phyloP scores from a whole-genome alignment of 352 stramenopile genomes.

The Proteromonas lacertae region DNA sequence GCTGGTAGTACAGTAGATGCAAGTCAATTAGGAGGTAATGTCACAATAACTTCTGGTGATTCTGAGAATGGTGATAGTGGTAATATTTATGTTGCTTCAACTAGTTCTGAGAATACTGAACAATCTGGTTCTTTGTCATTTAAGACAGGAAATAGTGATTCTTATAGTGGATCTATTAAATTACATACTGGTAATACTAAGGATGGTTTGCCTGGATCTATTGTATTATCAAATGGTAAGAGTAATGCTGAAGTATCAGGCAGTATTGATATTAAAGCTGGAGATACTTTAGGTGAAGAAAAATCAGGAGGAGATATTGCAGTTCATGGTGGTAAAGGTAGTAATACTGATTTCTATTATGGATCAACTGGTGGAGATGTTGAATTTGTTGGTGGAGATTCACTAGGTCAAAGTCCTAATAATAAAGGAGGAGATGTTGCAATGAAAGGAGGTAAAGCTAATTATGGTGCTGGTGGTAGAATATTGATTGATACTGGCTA shows the following conservation, averaged over 20 bases:
- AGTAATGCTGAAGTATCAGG: no score
- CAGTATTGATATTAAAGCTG: no score
- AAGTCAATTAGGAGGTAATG: background rate
- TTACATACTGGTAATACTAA: slow-evolving; percentile 13
- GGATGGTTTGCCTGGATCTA: slow-evolving; percentile 11
- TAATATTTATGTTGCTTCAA: background rate
- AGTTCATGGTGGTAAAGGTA: no score
- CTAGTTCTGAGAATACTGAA: background rate
- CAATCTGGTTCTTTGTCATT: slow-evolving; percentile 6
- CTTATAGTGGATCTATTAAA: slow-evolving; percentile 3
- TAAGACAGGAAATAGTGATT: slow-evolving; percentile 9
- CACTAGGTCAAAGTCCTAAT: background rate
- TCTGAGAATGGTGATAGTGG: background rate
- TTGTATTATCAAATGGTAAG: slow-evolving; percentile 22
- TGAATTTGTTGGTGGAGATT: background rate
- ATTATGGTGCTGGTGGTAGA: background rate
- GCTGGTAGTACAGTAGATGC: background rate
- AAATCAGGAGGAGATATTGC: no score
- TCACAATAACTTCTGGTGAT: background rate
- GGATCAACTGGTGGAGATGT: background rate
- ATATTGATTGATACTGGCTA: no score
- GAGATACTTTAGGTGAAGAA: no score
- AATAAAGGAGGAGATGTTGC: background rate
- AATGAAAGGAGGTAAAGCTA: background rate
- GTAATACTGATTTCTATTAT: background rate